These are phyloP conservation scores for Mycotypha africana DNA, from an alignment of 371 early-diverging fungal genomes.

Conservation along the genomic window DNA sequence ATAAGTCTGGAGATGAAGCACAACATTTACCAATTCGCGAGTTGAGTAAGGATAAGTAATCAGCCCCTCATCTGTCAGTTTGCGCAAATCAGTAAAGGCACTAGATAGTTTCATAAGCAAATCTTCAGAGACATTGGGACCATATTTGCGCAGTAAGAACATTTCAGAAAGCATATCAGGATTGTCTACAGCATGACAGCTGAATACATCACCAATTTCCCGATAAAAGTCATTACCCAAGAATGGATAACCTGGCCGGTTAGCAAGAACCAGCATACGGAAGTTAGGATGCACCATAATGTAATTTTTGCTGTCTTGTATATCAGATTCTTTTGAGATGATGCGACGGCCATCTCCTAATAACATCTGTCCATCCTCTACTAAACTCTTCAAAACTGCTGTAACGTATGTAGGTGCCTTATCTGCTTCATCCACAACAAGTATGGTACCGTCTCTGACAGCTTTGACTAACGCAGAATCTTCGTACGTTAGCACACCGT, in stretches of 20 bases:
- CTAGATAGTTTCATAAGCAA: conserved; percentile 59
- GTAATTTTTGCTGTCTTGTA: conserved; percentile 30
- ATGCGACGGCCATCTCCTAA: conserved; percentile 79
- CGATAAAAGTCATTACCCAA: conserved; percentile 83
- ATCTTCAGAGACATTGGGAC: conserved; percentile 67
- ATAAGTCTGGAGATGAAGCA: conserved; percentile 68
- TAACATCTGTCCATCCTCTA: conserved; percentile 86
- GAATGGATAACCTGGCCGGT: conserved; percentile 77
- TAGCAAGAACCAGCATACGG: conserved; percentile 83
- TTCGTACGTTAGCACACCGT: conserved; percentile 71
- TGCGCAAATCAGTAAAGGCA: conserved; percentile 73
- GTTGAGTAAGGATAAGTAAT: conserved; percentile 86
- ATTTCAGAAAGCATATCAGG: conserved; percentile 75
- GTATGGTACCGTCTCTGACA: conserved; percentile 59
- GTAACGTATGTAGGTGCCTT: conserved; percentile 86
- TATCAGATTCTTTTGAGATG: conserved; percentile 44
- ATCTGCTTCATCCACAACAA: conserved; percentile 87
- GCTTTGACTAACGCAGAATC: conserved; percentile 79
- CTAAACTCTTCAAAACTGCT: conserved; percentile 70
- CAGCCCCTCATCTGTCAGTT: conserved; percentile 71
- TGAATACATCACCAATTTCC: conserved; percentile 78
- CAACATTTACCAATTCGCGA: conserved; percentile 79
- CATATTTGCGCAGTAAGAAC: conserved; percentile 67
- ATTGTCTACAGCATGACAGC: conserved; percentile 77
- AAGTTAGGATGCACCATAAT: conserved; percentile 70